Evolutionary conservation across 192 early-diverging fungal species (phyloP).

Genomic region (Pecoramyces ruminantium): DNA sequence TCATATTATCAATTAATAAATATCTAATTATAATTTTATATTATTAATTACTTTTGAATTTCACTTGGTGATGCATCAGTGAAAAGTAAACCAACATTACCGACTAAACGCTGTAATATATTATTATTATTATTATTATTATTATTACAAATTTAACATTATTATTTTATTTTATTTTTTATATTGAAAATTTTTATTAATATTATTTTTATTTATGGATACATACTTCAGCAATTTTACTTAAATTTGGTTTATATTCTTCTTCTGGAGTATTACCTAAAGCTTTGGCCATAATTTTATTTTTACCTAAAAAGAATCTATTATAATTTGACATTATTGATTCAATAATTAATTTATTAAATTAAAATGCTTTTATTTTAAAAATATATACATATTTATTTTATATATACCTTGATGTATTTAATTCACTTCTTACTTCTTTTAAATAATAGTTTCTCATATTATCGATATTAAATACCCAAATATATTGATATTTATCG

Average conservation of each 20-base stretch:
- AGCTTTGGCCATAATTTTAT: slow-evolving; percentile 87
- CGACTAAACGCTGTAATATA: slow-evolving; percentile 49
- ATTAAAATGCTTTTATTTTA: too few species aligned
- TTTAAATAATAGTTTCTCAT: slow-evolving; percentile 90
- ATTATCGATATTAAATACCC: slow-evolving; percentile 74
- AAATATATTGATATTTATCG: slow-evolving; percentile 55
- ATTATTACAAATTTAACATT: too few species aligned
- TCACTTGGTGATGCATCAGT: slow-evolving; percentile 46
- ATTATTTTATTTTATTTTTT: too few species aligned
- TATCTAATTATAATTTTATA: too few species aligned
- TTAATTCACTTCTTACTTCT: slow-evolving; percentile 53
- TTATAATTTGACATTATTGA: too few species aligned
- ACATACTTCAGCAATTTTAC: slow-evolving; percentile 24
- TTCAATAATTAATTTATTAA: too few species aligned
- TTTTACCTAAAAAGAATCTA: slow-evolving; percentile 79
- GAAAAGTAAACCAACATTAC: slow-evolving; percentile 80
- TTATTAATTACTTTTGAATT: slow-evolving; percentile 20
- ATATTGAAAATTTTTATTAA: too few species aligned
- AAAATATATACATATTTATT: too few species aligned
- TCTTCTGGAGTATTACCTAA: slow-evolving; percentile 65
- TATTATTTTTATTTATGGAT: not conserved
- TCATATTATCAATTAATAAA: too few species aligned
- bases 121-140: too few species aligned
- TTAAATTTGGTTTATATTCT: slow-evolving; percentile 52
- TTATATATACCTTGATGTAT: slow-evolving; percentile 3